Evolutionary conservation across 306 rosid genomes (phyloP).

Genomic region (Quercus parvula): DNA sequence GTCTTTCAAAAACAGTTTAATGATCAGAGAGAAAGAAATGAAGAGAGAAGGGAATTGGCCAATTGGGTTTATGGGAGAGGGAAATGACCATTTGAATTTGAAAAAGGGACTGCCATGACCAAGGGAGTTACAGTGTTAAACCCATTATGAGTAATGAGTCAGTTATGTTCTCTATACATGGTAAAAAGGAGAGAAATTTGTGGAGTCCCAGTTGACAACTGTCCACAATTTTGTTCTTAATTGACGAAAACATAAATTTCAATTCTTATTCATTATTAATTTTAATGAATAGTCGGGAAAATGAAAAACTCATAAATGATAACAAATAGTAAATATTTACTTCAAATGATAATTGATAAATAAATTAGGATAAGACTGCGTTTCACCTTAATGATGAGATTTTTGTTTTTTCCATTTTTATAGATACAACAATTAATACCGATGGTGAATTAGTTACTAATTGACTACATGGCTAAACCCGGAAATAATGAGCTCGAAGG

Average conservation of each 20-base stretch:
- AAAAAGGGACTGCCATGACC: slow-evolving; percentile 8
- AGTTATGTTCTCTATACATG: slow-evolving; percentile 31
- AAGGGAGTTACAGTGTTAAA: slow-evolving; percentile 34
- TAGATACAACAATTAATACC: no score
- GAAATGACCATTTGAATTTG: slow-evolving; percentile 32
- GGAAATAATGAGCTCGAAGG: no score
- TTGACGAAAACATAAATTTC: not conserved
- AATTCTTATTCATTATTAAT: no score
- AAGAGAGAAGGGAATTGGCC: not conserved
- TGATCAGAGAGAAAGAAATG: slow-evolving; percentile 2
- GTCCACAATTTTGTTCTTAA: slow-evolving; percentile 2
- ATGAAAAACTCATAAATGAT: no score
- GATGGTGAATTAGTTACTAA: no score
- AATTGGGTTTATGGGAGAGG: slow-evolving; percentile 3
- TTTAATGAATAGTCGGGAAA: no score
- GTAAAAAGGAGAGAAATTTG: slow-evolving; percentile 31
- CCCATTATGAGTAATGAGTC: slow-evolving; percentile 27
- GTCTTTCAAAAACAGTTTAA: not conserved
- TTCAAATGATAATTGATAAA: no score
- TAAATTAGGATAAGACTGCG: no score
- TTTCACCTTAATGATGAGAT: no score
- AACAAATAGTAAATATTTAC: no score
- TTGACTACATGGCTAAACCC: no score
- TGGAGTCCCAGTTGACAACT: slow-evolving; percentile 17
- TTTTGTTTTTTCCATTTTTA: no score